Base-by-base conservation (phyloP, 306 rosid species). In the Pterocarpus santalinus region DNA sequence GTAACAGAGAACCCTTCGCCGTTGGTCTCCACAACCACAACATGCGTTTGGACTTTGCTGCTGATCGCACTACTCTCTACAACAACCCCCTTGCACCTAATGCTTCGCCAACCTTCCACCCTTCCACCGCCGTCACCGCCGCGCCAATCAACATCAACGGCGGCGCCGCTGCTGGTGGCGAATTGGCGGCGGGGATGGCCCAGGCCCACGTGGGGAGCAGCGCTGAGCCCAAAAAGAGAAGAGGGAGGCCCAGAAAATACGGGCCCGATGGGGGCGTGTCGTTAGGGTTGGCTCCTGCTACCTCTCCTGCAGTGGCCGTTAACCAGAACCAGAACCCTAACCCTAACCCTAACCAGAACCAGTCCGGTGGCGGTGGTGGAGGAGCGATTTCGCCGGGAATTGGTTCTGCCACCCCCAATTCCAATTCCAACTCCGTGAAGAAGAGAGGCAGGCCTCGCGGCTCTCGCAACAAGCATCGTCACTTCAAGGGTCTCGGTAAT, bases 161-260 rank as follows among this genome's bases (percentile, higher is more conserved):
- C 36, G 55, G 71, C 0, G 83, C 65, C 0, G 4, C 69, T 36
- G 52, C 44, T 32, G 52, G 17, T 7, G 44, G 12, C 1, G 55
- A 55, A 55, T 16, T 32, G 61, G 3, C 8, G 9, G 61, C 61
- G 10, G 9, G 2, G 53, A 8, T 55, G 62, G 15, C 35, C 10
- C 35, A 9, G 4, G 28, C 22, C 8, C 83, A 33, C 33, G 46
- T 69, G 87, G 79, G 82, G 16, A 79, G 69, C 41, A 15, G 57
- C 5, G 33, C 71, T 0, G 90, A 91, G 81, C 65, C 82, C 1
- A 93, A 93, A 85, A 86, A 75, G 86, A 93, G 90, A 83, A 90
- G 97, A 58, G 97, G 97, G 17, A 90, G 97, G 66, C 97, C 97
- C 2, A 88, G 96, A 84, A 93, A 93, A 69, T 91, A 90, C 60